Percentiles rank a stretch among this genome's conserved stretches.
These are phyloP conservation scores for Yamadazyma sp. DNA, from an alignment of 805 yeast genomes.

Conservation along the genomic window DNA sequence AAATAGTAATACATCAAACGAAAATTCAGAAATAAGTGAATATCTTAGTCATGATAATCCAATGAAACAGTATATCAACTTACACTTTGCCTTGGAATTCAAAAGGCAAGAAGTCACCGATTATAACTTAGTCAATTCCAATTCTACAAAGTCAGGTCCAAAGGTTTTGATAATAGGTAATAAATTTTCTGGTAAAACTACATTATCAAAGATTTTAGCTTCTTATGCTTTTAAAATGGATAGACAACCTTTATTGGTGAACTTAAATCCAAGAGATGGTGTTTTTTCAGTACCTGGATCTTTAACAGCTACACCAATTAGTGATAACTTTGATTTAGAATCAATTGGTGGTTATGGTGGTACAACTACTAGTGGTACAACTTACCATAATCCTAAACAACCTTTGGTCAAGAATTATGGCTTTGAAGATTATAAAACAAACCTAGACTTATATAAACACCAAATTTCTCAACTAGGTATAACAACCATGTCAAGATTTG, in stretches of 20 bases:
- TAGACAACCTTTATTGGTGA: slow-evolving; percentile 66
- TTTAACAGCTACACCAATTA: slow-evolving; percentile 76
- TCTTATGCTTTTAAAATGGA: slow-evolving; percentile 77
- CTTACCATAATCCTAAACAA: slow-evolving; percentile 78
- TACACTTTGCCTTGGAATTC: slow-evolving; percentile 75
- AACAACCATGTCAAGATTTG: slow-evolving; percentile 47
- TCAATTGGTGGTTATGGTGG: slow-evolving; percentile 71
- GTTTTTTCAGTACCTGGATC: slow-evolving; percentile 80
- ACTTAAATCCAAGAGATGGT: slow-evolving; percentile 72
- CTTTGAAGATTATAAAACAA: slow-evolving; percentile 54
- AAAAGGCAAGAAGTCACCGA: slow-evolving; percentile 31
- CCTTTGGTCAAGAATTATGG: slow-evolving; percentile 86
- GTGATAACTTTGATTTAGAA: slow-evolving; percentile 78
- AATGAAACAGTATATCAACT: slow-evolving; percentile 58
- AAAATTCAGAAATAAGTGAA: slow-evolving; percentile 45
- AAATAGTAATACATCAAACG: slow-evolving; percentile 21
- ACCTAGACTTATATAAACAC: slow-evolving; percentile 53
- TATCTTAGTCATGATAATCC: slow-evolving; percentile 72
- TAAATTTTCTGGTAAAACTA: slow-evolving; percentile 72
- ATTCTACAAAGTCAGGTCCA: slow-evolving; percentile 43
- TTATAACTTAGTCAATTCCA: slow-evolving; percentile 14
- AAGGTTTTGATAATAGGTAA: slow-evolving; percentile 74
- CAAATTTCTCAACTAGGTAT: slow-evolving; percentile 48
- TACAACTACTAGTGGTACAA: slow-evolving; percentile 67
- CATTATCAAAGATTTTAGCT: slow-evolving; percentile 63